These are phyloP conservation scores for Trichoderma orchidacearum DNA, from an alignment of 495 filamentous ascomycete genomes.

Conservation along the genomic window DNA sequence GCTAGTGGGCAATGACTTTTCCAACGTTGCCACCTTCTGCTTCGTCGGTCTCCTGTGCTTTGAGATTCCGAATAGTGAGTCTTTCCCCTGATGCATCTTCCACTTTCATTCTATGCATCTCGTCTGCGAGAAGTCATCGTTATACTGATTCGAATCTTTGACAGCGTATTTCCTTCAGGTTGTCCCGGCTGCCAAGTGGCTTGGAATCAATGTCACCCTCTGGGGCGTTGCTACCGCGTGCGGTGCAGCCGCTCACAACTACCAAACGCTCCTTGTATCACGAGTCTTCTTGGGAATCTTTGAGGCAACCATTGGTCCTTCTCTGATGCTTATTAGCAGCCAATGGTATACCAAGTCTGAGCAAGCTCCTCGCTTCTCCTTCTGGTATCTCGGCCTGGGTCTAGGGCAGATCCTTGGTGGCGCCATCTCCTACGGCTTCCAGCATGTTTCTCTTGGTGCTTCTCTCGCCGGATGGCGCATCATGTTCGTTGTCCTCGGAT, in stretches of 20 bases:
- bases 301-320: conserved; percentile 49
- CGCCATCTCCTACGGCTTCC: conserved; percentile 45
- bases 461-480: conserved; percentile 43
- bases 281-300: conserved; percentile 47
- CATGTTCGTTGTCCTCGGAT: conserved; percentile 47
- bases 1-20: conserved; percentile 21
- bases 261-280: conserved; percentile 23
- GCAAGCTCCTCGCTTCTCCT: conserved; percentile 43
- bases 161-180: conserved; percentile 24
- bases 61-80: conserved; percentile 19
- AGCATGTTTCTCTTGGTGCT: conserved; percentile 30
- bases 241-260: conserved; percentile 20
- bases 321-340: conserved; percentile 37
- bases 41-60: conserved; percentile 19
- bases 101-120: not conserved
- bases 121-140: not conserved
- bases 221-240: conserved; percentile 31
- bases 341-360: conserved; percentile 52
- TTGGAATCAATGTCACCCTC: conserved; percentile 38
- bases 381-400: conserved; percentile 52
- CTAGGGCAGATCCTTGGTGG: conserved; percentile 50
- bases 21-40: conserved; percentile 20
- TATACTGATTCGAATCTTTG: not conserved
- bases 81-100: not conserved
- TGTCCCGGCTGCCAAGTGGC: conserved; percentile 41